phyloP scores from a whole-genome alignment of 441 rosid species.

The Croton laevigatus region DNA sequence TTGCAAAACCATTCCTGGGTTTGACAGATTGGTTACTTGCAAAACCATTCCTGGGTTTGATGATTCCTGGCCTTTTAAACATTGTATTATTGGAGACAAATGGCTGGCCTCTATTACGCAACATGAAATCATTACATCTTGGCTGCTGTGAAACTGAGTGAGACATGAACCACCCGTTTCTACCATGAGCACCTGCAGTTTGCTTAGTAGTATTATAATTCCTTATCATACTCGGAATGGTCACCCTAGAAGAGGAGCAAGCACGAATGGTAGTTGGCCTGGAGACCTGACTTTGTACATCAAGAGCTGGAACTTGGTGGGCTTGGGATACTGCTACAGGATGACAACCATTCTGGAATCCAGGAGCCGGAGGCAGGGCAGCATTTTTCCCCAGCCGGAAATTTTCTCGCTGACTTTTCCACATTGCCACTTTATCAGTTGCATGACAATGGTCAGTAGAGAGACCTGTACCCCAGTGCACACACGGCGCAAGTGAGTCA shows the following conservation, averaged over 20 bases:
- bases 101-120: constrained; percentile 34
- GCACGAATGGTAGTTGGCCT: constrained; percentile 28
- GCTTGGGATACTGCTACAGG: constrained; percentile 24
- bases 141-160: constrained; percentile 23
- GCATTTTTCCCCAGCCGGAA: constrained; percentile 35
- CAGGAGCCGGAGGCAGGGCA: constrained; percentile 22
- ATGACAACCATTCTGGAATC: constrained; percentile 18
- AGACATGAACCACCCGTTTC: constrained; percentile 27
- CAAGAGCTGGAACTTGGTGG: constrained; percentile 26
- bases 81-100: constrained; percentile 26
- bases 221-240: constrained; percentile 26
- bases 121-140: constrained; percentile 26
- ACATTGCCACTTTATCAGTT: constrained; percentile 57
- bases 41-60: constrained; percentile 7
- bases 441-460: constrained; percentile 79
- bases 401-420: constrained; percentile 58
- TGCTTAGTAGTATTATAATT: constrained; percentile 25
- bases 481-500: constrained; percentile 75
- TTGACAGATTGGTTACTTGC: constrained; percentile 16
- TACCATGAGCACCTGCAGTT: constrained; percentile 10
- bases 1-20: constrained; percentile 11
- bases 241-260: constrained; percentile 39
- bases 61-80: constrained; percentile 29
- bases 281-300: constrained; percentile 20
- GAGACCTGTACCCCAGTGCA: constrained; percentile 52